phyloP scores from a whole-genome alignment of 192 early-diverging fungal species.

The Coemansia reversa region DNA sequence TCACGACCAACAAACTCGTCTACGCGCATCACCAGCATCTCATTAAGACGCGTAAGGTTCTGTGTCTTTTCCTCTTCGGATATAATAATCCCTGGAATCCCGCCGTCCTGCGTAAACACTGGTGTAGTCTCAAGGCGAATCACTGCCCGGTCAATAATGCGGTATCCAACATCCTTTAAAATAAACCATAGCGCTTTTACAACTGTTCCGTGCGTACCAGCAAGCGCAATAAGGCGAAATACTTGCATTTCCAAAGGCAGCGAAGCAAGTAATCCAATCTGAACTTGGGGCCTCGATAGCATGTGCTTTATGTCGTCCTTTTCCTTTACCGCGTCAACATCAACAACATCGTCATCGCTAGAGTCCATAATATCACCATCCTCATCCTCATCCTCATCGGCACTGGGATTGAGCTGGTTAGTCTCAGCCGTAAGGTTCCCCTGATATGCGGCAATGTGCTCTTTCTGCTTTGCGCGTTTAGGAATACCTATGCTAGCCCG shows the following conservation, averaged over 20 bases:
- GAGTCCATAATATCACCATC: slow-evolving; percentile 12
- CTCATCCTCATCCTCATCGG: slow-evolving; percentile 12
- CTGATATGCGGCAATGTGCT: background rate
- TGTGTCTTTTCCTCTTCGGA: slow-evolving; percentile 7
- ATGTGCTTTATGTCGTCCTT: slow-evolving; percentile 36
- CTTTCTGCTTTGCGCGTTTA: slow-evolving; percentile 8
- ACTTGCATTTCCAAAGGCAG: slow-evolving; percentile 40
- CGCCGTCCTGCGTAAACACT: slow-evolving; percentile 15
- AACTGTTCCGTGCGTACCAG: slow-evolving; percentile 35
- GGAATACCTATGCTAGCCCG: slow-evolving; percentile 32
- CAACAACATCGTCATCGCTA: slow-evolving; percentile 26
- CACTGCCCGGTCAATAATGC: slow-evolving; percentile 16
- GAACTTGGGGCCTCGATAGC: slow-evolving; percentile 27
- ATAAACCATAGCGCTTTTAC: slow-evolving; percentile 20
- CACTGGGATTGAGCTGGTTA: background rate
- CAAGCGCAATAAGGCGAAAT: slow-evolving; percentile 41
- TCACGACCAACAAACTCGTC: slow-evolving; percentile 46
- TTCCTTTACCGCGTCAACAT: slow-evolving; percentile 25
- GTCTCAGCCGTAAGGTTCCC: background rate
- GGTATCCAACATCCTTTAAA: slow-evolving; percentile 9
- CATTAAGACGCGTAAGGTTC: slow-evolving; percentile 17
- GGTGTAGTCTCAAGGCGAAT: slow-evolving; percentile 23
- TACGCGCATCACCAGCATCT: slow-evolving; percentile 17
- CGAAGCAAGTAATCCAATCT: slow-evolving; percentile 15
- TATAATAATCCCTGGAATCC: slow-evolving; percentile 27